Percentiles rank a stretch among this genome's conserved stretches.
Evolutionary conservation across 768 basidiomycete genomes (phyloP).

Genomic region (Melanogaster broomeanus): DNA sequence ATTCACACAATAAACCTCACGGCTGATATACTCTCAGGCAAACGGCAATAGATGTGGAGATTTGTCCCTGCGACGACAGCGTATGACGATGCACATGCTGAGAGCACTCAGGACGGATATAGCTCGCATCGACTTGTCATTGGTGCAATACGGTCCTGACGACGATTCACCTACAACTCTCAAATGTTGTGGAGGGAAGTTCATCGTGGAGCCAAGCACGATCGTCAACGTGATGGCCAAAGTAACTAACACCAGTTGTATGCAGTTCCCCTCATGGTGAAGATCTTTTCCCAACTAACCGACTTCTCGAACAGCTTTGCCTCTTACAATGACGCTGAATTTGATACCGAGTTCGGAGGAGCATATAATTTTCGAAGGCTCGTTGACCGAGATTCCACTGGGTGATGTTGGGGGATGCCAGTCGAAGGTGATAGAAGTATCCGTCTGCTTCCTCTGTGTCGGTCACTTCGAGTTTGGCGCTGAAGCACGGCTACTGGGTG

Average conservation of each 20-base stretch:
- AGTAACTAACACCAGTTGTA: slow-evolving; percentile 70
- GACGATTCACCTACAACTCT: slow-evolving; percentile 11
- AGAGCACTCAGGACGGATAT: slow-evolving; percentile 72
- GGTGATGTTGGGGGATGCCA: slow-evolving; percentile 62
- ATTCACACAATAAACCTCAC: background rate
- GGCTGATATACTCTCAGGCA: slow-evolving; percentile 47
- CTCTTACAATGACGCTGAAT: slow-evolving; percentile 55
- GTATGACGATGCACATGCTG: slow-evolving; percentile 79
- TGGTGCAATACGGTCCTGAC: slow-evolving; percentile 37
- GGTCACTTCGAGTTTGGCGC: slow-evolving; percentile 59
- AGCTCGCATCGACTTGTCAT: slow-evolving; percentile 56
- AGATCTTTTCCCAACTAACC: background rate
- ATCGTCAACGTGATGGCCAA: slow-evolving; percentile 60
- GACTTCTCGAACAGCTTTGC: slow-evolving; percentile 42
- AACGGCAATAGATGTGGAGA: slow-evolving; percentile 77
- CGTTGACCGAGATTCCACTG: slow-evolving; percentile 58
- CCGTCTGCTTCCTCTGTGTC: slow-evolving; percentile 71
- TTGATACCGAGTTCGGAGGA: slow-evolving; percentile 58
- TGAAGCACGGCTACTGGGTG: slow-evolving; percentile 34
- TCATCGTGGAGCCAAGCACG: slow-evolving; percentile 54
- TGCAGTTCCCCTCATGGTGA: slow-evolving; percentile 28
- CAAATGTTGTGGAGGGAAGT: slow-evolving; percentile 38
- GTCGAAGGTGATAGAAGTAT: slow-evolving; percentile 49
- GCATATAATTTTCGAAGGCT: slow-evolving; percentile 71
- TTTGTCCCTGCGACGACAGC: slow-evolving; percentile 75